Evolutionary conservation across 148 eudicot genomes (phyloP).

Genomic region (Talinum fruticosum): DNA sequence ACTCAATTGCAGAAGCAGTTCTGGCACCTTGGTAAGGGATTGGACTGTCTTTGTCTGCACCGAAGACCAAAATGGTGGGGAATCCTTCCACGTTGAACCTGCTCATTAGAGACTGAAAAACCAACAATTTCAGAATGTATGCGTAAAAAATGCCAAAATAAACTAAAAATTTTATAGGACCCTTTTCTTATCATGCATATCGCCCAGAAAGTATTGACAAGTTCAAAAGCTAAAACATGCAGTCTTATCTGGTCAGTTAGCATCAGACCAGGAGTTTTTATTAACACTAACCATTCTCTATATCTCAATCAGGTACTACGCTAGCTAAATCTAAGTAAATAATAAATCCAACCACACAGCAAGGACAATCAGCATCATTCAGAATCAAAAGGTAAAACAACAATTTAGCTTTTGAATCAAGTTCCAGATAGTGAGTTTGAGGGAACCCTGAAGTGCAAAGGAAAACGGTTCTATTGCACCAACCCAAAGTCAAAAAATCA

Average conservation of each 20-base stretch:
- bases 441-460: not conserved
- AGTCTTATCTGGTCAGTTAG: not conserved
- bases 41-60: conserved; percentile 92
- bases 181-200: not conserved
- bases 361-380: not conserved
- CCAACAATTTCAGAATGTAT: conserved; percentile 5
- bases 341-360: not conserved
- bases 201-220: not conserved
- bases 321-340: not conserved
- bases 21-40: conserved; percentile 80
- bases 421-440: not conserved
- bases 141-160: not conserved
- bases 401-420: not conserved
- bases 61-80: conserved; percentile 88
- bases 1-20: conserved; percentile 82
- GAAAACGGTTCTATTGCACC: not conserved
- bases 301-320: not conserved
- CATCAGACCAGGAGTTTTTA: not conserved
- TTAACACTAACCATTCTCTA: not conserved
- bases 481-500: not conserved
- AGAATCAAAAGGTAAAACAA: not conserved
- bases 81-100: conserved; percentile 87
- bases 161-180: not conserved
- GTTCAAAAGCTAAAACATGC: not conserved
- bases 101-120: conserved; percentile 81